A percentile compares a stretch with the other conserved stretches of the same genome.
These are phyloP conservation scores for Nakaseomyces nivariensis DNA, from an alignment of 1,139 yeast genomes.

Conservation along the genomic window DNA sequence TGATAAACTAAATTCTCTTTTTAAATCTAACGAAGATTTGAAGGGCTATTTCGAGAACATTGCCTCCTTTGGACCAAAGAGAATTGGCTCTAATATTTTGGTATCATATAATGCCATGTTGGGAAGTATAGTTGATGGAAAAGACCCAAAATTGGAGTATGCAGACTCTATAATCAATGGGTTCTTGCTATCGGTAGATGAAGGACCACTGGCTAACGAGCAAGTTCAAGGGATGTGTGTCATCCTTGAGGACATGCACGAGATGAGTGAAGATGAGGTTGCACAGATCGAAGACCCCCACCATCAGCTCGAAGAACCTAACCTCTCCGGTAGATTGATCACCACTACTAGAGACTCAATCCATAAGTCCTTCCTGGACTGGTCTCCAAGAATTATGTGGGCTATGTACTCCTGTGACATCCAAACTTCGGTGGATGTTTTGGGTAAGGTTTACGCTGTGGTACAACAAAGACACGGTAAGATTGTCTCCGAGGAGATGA, in stretches of 20 bases:
- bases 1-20: conserved; percentile 28
- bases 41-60: conserved; percentile 35
- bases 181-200: conserved; percentile 69
- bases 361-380: conserved; percentile 56
- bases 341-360: conserved; percentile 66
- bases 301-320: conserved; percentile 25
- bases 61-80: conserved; percentile 67
- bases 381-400: conserved; percentile 82
- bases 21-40: conserved; percentile 26
- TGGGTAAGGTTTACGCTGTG: conserved; percentile 92
- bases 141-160: conserved; percentile 34
- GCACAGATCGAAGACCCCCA: conserved; percentile 24
- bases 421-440: conserved; percentile 88
- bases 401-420: conserved; percentile 94
- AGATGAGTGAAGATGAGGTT: conserved; percentile 32
- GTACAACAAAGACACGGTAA: conserved; percentile 82
- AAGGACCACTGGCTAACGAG: conserved; percentile 86
- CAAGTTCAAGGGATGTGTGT: conserved; percentile 76
- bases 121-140: conserved; percentile 17
- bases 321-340: conserved; percentile 60
- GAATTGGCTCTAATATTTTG: conserved; percentile 67
- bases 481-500: conserved; percentile 85
- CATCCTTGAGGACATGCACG: conserved; percentile 34
- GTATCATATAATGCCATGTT: conserved; percentile 41
- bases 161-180: conserved; percentile 71